Base-by-base conservation (phyloP, 2,329 filamentous ascomycete genomes). In the Pyricularia grisea region DNA sequence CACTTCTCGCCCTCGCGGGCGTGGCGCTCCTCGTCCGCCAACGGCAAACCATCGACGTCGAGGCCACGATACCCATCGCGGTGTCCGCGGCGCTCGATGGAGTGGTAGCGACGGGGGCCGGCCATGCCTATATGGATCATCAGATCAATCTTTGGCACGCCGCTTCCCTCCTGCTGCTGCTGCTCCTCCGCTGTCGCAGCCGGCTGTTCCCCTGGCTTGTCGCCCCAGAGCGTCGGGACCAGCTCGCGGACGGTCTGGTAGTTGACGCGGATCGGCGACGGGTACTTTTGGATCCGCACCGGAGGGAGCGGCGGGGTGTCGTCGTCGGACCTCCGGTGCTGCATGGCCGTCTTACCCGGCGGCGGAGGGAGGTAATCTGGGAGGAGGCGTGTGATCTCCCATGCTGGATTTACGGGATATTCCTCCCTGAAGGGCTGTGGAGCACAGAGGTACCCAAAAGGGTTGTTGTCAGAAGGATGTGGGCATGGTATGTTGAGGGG, bases 61-160 rank as follows among this genome's bases (percentile, higher is more conserved):
- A 80, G 80, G 73, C 90, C 84, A 23, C 80, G 79, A 78, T 96
- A 97, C 4, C 90, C 90, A 73, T 92, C 88, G 55, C 91, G 85
- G 74, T 92, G 90, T 0, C 86, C 92, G 50, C 85, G 82, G 12
- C 86, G 84, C 80, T 97, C 93, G 10, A 94, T 81, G 12, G 86
- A 85, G 77, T 94, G 96, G 73, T 87, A 78, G 17, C 87, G 73
- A 77, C 84, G 73, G 80, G 86, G 74, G 77, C 90, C 76, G 76
- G 92, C 91, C 85, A 96, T 93, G 71, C 93, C 93, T 67, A 96
- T 90, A 77, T 96, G 92, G 4, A 97, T 77, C 27, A 88, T 83
- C 33, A 90, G 79, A 77, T 96, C 90, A 68, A 89, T 84, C 65
- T 66, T 66, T 25, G 63, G 65, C n/a, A 20, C 12, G 14, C 55